Evolutionary conservation across 768 basidiomycete genomes (phyloP).

Genomic region (Boletus tylopilopsis): DNA sequence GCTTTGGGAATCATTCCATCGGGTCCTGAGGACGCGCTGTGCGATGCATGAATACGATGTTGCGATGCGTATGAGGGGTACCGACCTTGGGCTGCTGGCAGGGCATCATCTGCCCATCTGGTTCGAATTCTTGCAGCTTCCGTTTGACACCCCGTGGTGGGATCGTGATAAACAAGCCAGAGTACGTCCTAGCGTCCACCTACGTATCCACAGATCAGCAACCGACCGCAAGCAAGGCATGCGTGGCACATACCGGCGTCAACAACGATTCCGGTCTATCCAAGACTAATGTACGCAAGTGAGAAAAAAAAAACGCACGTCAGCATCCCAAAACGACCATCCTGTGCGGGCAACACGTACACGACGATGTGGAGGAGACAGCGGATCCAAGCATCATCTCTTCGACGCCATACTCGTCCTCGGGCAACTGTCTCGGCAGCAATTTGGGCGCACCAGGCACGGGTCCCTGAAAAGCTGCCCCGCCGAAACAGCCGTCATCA

Average conservation of each 20-base stretch:
- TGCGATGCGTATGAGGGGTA: neutral
- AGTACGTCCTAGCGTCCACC: conserved; percentile 5
- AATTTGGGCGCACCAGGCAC: conserved; percentile 27
- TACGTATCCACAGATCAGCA: neutral
- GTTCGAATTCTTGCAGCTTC: conserved; percentile 20
- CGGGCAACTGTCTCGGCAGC: conserved; percentile 22
- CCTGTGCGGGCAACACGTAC: no score
- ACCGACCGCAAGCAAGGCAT: neutral
- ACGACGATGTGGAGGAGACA: conserved; percentile 6
- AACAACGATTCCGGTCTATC: conserved; percentile 5
- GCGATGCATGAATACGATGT: neutral
- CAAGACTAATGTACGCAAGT: conserved; percentile 13
- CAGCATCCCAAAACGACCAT: neutral
- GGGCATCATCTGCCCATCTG: neutral
- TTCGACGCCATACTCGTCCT: conserved; percentile 19
- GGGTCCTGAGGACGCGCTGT: conserved; percentile 16
- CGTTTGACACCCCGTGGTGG: conserved; percentile 21
- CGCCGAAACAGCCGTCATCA: neutral
- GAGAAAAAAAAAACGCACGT: neutral
- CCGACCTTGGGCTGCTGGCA: conserved; percentile 19
- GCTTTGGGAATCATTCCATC: conserved; percentile 12
- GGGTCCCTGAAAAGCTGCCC: neutral
- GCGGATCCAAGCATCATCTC: conserved; percentile 8
- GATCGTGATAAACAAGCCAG: conserved; percentile 26
- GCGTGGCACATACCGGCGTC: conserved; percentile 17